Evolutionary conservation across 345 rosid species (phyloP).

Genomic region (Conringia planisiliqua): DNA sequence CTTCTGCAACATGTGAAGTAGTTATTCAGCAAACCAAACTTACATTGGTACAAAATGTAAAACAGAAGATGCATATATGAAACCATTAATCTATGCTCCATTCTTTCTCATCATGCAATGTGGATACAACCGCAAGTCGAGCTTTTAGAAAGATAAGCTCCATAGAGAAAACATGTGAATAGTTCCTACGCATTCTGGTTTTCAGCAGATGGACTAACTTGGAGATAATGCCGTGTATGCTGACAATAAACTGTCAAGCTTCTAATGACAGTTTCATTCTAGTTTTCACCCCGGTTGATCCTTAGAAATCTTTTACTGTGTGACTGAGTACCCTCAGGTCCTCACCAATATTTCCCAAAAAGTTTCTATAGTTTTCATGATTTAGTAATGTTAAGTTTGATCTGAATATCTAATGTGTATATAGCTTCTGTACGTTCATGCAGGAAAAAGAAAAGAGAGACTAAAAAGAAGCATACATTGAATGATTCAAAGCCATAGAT

Average conservation of each 20-base stretch:
- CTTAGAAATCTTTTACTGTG: background rate
- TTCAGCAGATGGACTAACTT: background rate
- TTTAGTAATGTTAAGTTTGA: background rate
- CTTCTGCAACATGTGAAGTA: slow-evolving; percentile 53
- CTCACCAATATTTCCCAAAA: background rate
- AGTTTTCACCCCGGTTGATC: background rate
- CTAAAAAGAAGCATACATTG: slow-evolving; percentile 45
- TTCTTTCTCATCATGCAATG: background rate
- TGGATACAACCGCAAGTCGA: background rate
- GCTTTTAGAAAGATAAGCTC: background rate
- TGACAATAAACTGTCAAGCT: background rate
- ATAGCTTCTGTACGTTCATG: background rate
- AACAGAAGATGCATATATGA: slow-evolving; percentile 17
- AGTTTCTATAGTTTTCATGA: background rate
- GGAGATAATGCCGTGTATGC: background rate
- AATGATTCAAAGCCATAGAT: slow-evolving; percentile 99
- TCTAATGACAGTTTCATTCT: background rate
- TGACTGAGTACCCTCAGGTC: background rate
- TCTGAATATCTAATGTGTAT: background rate
- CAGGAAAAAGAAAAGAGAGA: background rate
- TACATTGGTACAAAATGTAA: background rate
- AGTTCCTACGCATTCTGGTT: background rate
- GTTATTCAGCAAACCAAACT: slow-evolving; percentile 11
- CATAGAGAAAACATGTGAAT: background rate
- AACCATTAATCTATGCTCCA: background rate